phyloP scores from a whole-genome alignment of 2,329 filamentous ascomycete genomes.

The Magnaporthiopsis poae region DNA sequence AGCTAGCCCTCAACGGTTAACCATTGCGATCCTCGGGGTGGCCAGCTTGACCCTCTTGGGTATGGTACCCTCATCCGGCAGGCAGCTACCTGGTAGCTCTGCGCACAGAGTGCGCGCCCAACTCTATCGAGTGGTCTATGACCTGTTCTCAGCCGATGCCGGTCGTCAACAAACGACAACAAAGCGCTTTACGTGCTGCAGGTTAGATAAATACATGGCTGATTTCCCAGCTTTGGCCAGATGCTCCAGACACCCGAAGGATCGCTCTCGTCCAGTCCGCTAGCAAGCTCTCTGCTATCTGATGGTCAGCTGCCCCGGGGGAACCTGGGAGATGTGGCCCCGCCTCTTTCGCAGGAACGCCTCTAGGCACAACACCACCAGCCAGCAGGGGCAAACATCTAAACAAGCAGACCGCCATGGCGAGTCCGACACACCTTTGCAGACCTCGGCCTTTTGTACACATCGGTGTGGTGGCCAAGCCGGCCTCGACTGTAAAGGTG shows the following conservation, averaged over 20 bases:
- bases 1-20: neutral
- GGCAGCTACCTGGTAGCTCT: neutral
- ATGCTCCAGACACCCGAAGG: too few relatives aligned
- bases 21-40: neutral
- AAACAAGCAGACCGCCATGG: neutral
- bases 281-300: neutral
- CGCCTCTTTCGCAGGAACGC: neutral
- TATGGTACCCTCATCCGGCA: neutral
- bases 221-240: neutral
- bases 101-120: neutral
- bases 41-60: neutral
- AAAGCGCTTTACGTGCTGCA: neutral
- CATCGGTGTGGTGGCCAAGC: neutral
- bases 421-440: neutral
- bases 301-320: neutral
- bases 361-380: neutral
- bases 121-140: neutral
- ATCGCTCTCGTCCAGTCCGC: too few relatives aligned
- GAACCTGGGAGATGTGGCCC: neutral
- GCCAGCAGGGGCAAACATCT: neutral
- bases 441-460: neutral
- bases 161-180: neutral
- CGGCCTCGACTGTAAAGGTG: neutral
- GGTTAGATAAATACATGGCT: neutral
- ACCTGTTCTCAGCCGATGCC: neutral